These are phyloP conservation scores for Aspergillus leporis DNA, from an alignment of 495 filamentous ascomycete species.

Conservation along the genomic window DNA sequence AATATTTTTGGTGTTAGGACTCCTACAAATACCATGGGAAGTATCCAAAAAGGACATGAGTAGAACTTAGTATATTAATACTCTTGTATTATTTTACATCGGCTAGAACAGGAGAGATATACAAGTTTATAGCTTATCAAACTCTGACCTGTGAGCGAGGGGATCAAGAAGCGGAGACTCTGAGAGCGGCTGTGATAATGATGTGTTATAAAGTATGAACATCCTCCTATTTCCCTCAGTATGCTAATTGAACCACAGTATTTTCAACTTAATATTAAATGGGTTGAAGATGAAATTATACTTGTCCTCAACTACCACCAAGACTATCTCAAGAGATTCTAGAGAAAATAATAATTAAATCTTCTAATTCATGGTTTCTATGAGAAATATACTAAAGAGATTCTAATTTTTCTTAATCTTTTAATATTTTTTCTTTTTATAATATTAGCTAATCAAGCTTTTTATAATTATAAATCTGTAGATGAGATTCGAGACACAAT, in stretches of 20 bases:
- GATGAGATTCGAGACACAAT: conserved; percentile 11
- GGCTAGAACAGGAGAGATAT: conserved; percentile 10
- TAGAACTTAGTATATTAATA: conserved; percentile 4
- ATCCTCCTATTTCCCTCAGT: neutral
- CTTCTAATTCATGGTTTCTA: conserved; percentile 16
- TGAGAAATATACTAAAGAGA: conserved; percentile 15
- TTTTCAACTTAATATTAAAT: conserved; percentile 16
- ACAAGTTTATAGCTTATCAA: conserved; percentile 12
- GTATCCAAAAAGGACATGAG: neutral
- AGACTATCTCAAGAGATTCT: conserved; percentile 16
- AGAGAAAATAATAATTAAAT: conserved; percentile 11
- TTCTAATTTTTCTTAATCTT: conserved; percentile 19
- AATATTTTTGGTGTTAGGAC: conserved; percentile 9
- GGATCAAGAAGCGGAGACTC: neutral
- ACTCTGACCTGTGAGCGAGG: neutral
- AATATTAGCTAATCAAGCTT: conserved; percentile 10
- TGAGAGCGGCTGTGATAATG: neutral
- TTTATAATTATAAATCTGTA: conserved; percentile 13
- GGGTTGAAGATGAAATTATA: conserved; percentile 12
- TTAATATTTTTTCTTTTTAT: conserved; percentile 17
- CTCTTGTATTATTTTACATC: conserved; percentile 18
- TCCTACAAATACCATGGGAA: neutral
- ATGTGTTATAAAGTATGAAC: conserved; percentile 6
- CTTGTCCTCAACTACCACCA: conserved; percentile 15
- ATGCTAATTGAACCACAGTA: conserved; percentile 9